These are phyloP conservation scores for Omphalea diandra DNA, from an alignment of 441 rosid genomes.

Conservation along the genomic window DNA sequence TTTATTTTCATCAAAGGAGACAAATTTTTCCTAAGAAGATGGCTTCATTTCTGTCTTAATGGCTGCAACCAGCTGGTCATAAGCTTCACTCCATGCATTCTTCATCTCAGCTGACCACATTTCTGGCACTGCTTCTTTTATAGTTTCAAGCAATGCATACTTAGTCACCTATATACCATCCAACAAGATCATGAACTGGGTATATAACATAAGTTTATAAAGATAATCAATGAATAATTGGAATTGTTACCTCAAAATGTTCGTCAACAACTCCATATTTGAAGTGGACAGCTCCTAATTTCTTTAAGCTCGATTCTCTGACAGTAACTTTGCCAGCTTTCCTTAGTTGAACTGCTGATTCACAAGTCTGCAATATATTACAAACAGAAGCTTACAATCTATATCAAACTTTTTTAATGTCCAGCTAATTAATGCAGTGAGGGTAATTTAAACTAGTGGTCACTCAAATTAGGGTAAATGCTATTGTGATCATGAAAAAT, in stretches of 20 bases:
- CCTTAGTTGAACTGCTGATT: conserved; percentile 52
- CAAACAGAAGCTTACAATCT: not conserved
- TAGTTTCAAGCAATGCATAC: conserved; percentile 65
- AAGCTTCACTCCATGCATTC: conserved; percentile 74
- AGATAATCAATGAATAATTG: no score
- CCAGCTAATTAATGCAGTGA: no score
- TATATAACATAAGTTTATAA: no score
- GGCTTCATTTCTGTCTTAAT: conserved; percentile 64
- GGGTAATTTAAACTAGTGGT: no score
- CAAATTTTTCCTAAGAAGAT: conserved; percentile 18
- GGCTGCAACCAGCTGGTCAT: conserved; percentile 66
- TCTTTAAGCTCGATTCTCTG: no score
- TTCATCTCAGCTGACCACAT: conserved; percentile 86
- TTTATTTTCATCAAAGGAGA: not conserved
- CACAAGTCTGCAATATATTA: conserved; percentile 43
- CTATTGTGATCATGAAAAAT: no score
- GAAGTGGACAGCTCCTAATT: conserved; percentile 54
- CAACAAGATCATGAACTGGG: no score
- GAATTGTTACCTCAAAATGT: conserved; percentile 46
- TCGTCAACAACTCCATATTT: conserved; percentile 47
- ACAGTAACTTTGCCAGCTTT: conserved; percentile 54
- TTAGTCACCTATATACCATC: conserved; percentile 51
- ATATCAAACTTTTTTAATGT: not conserved
- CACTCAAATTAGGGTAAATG: no score
- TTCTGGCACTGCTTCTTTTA: conserved; percentile 72